These are phyloP conservation scores for Trifolium repens DNA, from an alignment of 306 rosid genomes.

Conservation along the genomic window DNA sequence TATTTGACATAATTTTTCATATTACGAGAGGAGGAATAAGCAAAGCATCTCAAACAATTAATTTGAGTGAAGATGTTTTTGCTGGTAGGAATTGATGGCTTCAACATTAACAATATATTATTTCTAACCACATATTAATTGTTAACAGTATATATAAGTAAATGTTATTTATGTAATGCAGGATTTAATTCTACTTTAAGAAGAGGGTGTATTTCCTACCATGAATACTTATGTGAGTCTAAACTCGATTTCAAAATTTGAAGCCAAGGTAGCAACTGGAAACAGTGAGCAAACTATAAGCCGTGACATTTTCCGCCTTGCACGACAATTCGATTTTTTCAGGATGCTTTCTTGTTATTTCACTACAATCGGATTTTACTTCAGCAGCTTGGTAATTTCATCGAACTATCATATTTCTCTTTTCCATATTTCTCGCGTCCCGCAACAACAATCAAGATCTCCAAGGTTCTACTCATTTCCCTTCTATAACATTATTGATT, in stretches of 20 bases:
- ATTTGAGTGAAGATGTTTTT: constrained; percentile 95
- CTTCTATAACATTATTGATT: too few species aligned
- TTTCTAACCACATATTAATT: constrained; percentile 15
- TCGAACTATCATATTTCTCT: constrained; percentile 6
- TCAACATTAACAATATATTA: constrained; percentile 15
- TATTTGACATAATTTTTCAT: constrained; percentile 89
- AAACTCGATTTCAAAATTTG: constrained; percentile 92
- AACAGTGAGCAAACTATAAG: constrained; percentile 95
- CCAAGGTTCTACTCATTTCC: too few species aligned
- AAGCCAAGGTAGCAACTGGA: constrained; percentile 96
- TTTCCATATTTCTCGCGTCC: constrained; percentile 52
- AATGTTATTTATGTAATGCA: constrained; percentile 45
- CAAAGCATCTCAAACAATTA: constrained; percentile 95
- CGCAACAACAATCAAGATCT: too few species aligned
- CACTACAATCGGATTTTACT: constrained; percentile 94
- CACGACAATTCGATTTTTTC: constrained; percentile 89
- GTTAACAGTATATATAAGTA: neutral
- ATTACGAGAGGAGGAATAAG: constrained; percentile 96
- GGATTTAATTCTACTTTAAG: constrained; percentile 88
- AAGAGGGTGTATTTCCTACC: constrained; percentile 80
- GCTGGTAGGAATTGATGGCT: constrained; percentile 68
- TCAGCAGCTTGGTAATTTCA: constrained; percentile 85
- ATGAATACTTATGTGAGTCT: constrained; percentile 88
- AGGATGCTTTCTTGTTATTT: constrained; percentile 94
- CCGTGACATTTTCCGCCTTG: constrained; percentile 90